Base-by-base conservation (phyloP, 1,284 basidiomycete genomes). In the Moesziomyces globuligerus region DNA sequence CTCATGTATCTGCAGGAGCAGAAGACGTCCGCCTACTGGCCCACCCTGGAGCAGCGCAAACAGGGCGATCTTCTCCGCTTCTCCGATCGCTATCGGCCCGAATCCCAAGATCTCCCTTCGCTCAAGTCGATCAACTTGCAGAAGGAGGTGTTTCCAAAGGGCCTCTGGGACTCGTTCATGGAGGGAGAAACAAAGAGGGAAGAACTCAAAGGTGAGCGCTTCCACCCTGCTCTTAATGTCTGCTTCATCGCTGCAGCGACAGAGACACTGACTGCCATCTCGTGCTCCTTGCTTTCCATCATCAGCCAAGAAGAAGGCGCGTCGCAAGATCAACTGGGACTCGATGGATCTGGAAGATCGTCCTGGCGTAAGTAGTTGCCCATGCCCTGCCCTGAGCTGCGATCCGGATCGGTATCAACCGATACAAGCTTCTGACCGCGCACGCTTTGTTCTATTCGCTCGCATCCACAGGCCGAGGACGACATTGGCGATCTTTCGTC, bases 141-240 rank as follows among this genome's bases (percentile, higher is more conserved):
- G 38, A 67, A 72, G 28, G 74, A 68, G 20, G 72, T 80, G 11
- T 80, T 81, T 40, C 79, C 79, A 2, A 62, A 67, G 17, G 76
- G 75, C 2, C 68, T 81, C 8, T 80, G 75, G 76, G 67, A 74
- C n/a, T 49, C 58, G 0, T 81, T 77, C 59, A 79, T 80, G 56
- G 61, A 78, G 21, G 76, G 71, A 26, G 78, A 80, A 47, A 62
- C 68, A 3, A 67, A 67, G 29, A 59, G 73, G 28, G 72, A 69
- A 43, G 59, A 73, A 23, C 59, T 46, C 37, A 71, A 74, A 54
- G 53, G 58, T 46, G 40, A 23, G 51, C 38, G 6, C 21, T 10
- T 24, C 21, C 26, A n/a, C n/a, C 15, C 42, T 7, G 24, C 9
- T 44, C 42, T 26, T 17, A 11, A 4, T 8, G 17, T 25, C 42